Evolutionary conservation across 345 rosid species (phyloP).

Genomic region (Bruguiera sexangula): DNA sequence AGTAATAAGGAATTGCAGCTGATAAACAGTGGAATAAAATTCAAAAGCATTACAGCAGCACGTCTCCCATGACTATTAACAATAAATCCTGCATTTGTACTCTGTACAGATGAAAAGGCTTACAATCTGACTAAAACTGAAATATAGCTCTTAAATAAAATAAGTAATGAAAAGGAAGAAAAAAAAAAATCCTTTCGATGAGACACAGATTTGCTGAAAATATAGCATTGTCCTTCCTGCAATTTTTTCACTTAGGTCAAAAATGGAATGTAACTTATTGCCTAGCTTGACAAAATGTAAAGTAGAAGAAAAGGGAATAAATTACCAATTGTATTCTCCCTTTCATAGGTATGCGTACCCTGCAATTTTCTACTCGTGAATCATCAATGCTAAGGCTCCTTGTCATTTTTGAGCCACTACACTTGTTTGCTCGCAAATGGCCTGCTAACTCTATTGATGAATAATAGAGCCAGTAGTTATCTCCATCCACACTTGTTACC

Average conservation of each 20-base stretch:
- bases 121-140: not conserved
- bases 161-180: too few species aligned
- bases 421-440: slow-evolving; percentile 45
- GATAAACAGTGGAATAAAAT: not conserved
- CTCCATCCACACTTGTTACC: slow-evolving; percentile 86
- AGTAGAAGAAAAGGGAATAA: slow-evolving; percentile 13
- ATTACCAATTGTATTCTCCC: slow-evolving; percentile 90
- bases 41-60: not conserved
- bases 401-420: slow-evolving; percentile 50
- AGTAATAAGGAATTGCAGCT: not conserved
- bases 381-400: slow-evolving; percentile 49
- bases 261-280: not conserved
- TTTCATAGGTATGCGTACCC: slow-evolving; percentile 78
- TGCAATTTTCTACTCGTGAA: slow-evolving; percentile 54
- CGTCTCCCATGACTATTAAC: too few species aligned
- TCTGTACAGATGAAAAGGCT: too few species aligned
- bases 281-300: slow-evolving; percentile 1
- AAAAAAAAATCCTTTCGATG: too few species aligned
- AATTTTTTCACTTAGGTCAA: not conserved
- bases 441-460: slow-evolving; percentile 76
- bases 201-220: too few species aligned
- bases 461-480: slow-evolving; percentile 68
- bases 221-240: not conserved
- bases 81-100: too few species aligned
- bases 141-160: not conserved